These are phyloP conservation scores for Colletotrichum tanaceti DNA, from an alignment of 2,329 filamentous ascomycete genomes.

Conservation along the genomic window DNA sequence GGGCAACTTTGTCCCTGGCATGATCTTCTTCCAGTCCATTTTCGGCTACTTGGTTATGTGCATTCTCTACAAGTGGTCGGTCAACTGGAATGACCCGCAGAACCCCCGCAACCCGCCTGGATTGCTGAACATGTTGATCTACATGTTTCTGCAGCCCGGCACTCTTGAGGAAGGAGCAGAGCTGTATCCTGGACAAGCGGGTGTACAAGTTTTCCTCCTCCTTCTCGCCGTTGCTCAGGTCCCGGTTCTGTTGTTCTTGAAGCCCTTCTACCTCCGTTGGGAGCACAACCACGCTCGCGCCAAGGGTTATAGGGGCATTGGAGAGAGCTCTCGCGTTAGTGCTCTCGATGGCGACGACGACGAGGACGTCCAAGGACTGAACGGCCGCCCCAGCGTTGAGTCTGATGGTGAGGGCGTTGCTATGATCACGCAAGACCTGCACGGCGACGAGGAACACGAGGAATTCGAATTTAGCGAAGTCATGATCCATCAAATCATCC, in stretches of 20 bases:
- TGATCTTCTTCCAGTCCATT: constrained; percentile 99
- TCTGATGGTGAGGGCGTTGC: constrained; percentile 84
- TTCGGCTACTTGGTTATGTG: constrained; percentile 95
- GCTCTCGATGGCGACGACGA: constrained; percentile 92
- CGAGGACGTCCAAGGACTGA: constrained; percentile 75
- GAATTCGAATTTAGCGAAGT: constrained; percentile 98
- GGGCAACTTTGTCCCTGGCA: constrained; percentile 96
- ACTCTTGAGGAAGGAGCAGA: constrained; percentile 69
- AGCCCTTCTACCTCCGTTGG: constrained; percentile 93
- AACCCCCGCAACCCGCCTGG: constrained; percentile 79
- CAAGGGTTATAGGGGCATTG: constrained; percentile 91
- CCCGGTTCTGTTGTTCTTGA: constrained; percentile 90
- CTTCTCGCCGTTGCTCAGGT: constrained; percentile 88
- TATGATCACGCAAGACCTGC: constrained; percentile 88
- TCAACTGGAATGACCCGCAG: constrained; percentile 78
- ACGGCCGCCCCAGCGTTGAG: constrained; percentile 62
- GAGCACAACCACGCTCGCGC: constrained; percentile 92
- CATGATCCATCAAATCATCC: constrained; percentile 99
- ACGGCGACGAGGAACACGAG: constrained; percentile 82
- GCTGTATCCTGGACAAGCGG: constrained; percentile 81
- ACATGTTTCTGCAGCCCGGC: constrained; percentile 96
- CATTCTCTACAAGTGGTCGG: constrained; percentile 96
- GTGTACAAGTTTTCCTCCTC: constrained; percentile 81
- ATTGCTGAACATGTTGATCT: constrained; percentile 98
- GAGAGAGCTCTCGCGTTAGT: constrained; percentile 87